Percentiles rank a stretch among this genome's conserved stretches.
Conservation (phyloP, 495 filamentous ascomycete genomes). For the Cercophora sp. region DNA sequence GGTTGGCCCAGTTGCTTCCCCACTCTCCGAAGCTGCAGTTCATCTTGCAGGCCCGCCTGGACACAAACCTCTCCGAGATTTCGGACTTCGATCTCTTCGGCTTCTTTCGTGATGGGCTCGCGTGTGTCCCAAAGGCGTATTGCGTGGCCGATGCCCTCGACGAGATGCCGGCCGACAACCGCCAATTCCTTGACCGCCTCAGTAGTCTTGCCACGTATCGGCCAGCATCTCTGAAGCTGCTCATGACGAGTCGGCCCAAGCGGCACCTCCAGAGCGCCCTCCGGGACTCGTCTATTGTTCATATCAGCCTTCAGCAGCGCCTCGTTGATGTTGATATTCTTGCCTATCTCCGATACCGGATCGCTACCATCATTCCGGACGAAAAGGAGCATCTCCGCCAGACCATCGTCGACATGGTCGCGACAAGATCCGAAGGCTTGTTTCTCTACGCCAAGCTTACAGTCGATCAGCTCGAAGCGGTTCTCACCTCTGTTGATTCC, state of each 20-base stretch:
- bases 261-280: constrained; percentile 22
- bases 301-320: constrained; percentile 31
- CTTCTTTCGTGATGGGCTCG: constrained; percentile 20
- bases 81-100: constrained; percentile 16
- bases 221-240: constrained; percentile 33
- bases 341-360: constrained; percentile 11
- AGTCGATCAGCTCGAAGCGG: constrained; percentile 29
- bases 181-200: constrained; percentile 29
- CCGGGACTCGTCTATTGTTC: constrained; percentile 12
- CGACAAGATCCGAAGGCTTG: constrained; percentile 24
- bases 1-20: constrained; percentile 34
- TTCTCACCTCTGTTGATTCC: constrained; percentile 18
- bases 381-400: constrained; percentile 9
- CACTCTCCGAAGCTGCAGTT: constrained; percentile 33
- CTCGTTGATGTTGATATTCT: constrained; percentile 31
- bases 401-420: constrained; percentile 11
- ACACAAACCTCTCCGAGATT: constrained; percentile 11
- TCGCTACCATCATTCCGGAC: constrained; percentile 26
- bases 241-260: constrained; percentile 39
- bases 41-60: constrained; percentile 14
- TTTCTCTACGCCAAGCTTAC: constrained; percentile 44
- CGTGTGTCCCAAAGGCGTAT: constrained; percentile 29
- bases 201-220: constrained; percentile 27
- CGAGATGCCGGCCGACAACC: constrained; percentile 39
- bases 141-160: constrained; percentile 49